Conservation (phyloP, 805 yeast species). For the Starmera dryadoides region DNA sequence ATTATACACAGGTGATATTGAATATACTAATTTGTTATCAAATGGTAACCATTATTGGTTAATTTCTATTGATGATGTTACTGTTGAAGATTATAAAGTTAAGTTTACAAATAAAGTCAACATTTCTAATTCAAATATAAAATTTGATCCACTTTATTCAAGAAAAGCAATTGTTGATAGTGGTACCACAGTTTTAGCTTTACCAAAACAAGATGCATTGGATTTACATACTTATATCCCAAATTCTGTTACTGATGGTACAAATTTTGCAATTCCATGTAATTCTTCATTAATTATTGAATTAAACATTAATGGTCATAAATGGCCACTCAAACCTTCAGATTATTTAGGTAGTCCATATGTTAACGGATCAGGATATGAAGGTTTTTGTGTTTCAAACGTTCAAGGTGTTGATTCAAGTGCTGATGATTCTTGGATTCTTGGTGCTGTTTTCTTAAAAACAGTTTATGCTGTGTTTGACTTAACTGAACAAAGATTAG, state of each 20-base stretch:
- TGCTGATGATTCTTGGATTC: slow-evolving; percentile 42
- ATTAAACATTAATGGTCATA: slow-evolving; percentile 35
- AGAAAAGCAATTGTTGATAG: slow-evolving; percentile 51
- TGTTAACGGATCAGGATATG: slow-evolving; percentile 24
- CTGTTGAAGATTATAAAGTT: slow-evolving; percentile 26
- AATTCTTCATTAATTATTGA: slow-evolving; percentile 34
- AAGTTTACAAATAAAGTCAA: slow-evolving; percentile 20
- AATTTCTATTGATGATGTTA: slow-evolving; percentile 31
- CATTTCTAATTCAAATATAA: slow-evolving; percentile 7
- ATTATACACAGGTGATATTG: slow-evolving; percentile 33
- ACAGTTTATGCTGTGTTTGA: slow-evolving; percentile 53
- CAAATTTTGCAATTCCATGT: slow-evolving; percentile 56
- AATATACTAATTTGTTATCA: slow-evolving; percentile 29
- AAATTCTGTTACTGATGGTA: slow-evolving; percentile 48
- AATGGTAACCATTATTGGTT: slow-evolving; percentile 44
- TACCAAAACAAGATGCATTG: slow-evolving; percentile 49
- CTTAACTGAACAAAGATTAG: slow-evolving; percentile 39
- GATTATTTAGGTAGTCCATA: slow-evolving; percentile 45
- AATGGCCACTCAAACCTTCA: slow-evolving; percentile 35
- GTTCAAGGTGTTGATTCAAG: slow-evolving; percentile 47
- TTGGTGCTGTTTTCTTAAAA: slow-evolving; percentile 57
- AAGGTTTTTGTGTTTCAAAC: slow-evolving; percentile 56
- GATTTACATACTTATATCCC: slow-evolving; percentile 44
- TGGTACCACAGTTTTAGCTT: slow-evolving; percentile 57
- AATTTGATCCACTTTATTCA: slow-evolving; percentile 11